A percentile compares a stretch with the other conserved stretches of the same genome.
These are phyloP conservation scores for Stephania cephalantha DNA, from an alignment of 164 flowering plant genomes.

Conservation along the genomic window DNA sequence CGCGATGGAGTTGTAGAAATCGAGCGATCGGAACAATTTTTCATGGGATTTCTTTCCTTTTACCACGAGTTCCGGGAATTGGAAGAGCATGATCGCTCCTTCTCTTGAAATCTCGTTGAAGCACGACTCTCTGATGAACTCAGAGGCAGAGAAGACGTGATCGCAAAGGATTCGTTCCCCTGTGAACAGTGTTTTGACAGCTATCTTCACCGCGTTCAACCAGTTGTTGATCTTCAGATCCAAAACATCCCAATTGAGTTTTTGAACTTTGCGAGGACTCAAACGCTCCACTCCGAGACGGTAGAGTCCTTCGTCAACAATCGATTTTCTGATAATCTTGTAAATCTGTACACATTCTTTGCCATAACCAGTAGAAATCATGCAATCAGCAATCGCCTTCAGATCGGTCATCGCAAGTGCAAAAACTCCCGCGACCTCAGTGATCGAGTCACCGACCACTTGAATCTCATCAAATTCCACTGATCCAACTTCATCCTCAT, in stretches of 20 bases:
- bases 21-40: slow-evolving; percentile 50
- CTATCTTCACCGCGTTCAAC: slow-evolving; percentile 41
- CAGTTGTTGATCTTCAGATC: slow-evolving; percentile 50
- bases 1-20: slow-evolving; percentile 49
- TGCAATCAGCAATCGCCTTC: slow-evolving; percentile 59
- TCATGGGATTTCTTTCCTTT: slow-evolving; percentile 41
- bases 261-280: slow-evolving; percentile 31
- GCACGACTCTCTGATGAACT: slow-evolving; percentile 44
- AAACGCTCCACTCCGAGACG: slow-evolving; percentile 41
- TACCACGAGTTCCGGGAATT: slow-evolving; percentile 45
- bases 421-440: slow-evolving; percentile 31
- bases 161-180: slow-evolving; percentile 69
- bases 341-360: slow-evolving; percentile 67
- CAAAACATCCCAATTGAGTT: slow-evolving; percentile 54
- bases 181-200: slow-evolving; percentile 47
- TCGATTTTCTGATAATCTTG: slow-evolving; percentile 47
- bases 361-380: slow-evolving; percentile 65
- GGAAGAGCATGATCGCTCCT: slow-evolving; percentile 44
- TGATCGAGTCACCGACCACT: slow-evolving; percentile 16
- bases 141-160: slow-evolving; percentile 49
- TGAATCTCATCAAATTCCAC: slow-evolving; percentile 25
- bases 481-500: slow-evolving; percentile 19
- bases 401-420: slow-evolving; percentile 45
- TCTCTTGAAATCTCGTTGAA: slow-evolving; percentile 50
- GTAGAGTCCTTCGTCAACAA: slow-evolving; percentile 61